Base-by-base conservation (phyloP, 192 early-diverging fungal genomes). In the Coemansia sp. region DNA sequence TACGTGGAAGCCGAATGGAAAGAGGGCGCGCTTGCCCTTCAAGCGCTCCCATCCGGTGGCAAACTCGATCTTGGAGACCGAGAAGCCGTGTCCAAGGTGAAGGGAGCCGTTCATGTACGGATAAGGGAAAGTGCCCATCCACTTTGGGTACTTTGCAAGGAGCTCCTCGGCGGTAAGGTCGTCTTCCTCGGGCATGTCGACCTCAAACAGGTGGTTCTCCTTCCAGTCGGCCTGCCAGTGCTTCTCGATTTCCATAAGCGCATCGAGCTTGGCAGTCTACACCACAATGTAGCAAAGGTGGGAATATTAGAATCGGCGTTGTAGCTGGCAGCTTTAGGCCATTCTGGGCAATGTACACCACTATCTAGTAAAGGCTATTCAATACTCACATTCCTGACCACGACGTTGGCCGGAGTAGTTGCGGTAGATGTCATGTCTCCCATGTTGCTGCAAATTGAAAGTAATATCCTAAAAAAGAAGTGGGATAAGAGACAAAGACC, bases 1-100 rank as follows among this genome's bases (percentile, higher is more conserved):
- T 57, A 91, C 93, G 70, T 99, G 98, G 90, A 98, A 99, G 37
- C 96, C 96, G 71, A 96, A 91, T 23, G 98, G 98, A 60, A 97
- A 95, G 62, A 98, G 87, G 49, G 88, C 92, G 16, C 88, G 81
- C 87, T 96, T 98, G 37, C 98, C 98, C 81, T 94, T 87, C 67
- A 99, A 82, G 64, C 95, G 88, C 70, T 98, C 90, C 85, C 95
- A 99, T 44, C 95, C 94, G 19, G 88, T 87, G n/a, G 93, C 91
- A 81, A 98, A 98, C 77, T 99, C 98, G 55, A 94, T 87, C 75
- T 99, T 99, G 52, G 95, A 94, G 40, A 98, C 62, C 2, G 96
- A 93, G 77, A 99, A 99, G n/a, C 91, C 89, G 79, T 99, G 98
- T 42, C 98, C 98, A 66, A 98, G 77, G 70, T 99, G 98, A 32